Evolutionary conservation across 805 yeast genomes (phyloP).

Genomic region (Starmera quercuum): DNA sequence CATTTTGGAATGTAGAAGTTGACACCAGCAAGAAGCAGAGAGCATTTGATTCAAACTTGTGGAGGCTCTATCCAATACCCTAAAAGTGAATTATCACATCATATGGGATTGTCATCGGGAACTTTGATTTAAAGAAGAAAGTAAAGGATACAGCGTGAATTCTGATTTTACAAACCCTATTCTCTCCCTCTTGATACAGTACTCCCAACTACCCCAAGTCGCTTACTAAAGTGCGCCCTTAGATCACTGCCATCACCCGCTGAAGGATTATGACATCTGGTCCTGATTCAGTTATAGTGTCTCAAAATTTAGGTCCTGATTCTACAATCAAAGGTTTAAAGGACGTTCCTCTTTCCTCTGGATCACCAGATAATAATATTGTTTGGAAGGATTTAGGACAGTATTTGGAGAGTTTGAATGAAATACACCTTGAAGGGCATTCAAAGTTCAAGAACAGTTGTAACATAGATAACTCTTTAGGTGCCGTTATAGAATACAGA

Average conservation of each 20-base stretch:
- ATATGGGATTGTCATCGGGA: too few species aligned
- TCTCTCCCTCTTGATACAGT: too few species aligned
- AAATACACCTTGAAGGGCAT: conserved; percentile 1
- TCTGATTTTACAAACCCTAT: too few species aligned
- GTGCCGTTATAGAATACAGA: conserved; percentile 31
- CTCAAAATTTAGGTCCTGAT: conserved; percentile 17
- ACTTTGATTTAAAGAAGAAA: too few species aligned
- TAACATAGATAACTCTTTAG: conserved; percentile 25
- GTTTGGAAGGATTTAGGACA: conserved; percentile 26
- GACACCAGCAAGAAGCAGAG: too few species aligned
- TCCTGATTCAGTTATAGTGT: conserved; percentile 7
- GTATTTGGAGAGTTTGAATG: conserved; percentile 20
- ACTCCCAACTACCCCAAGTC: too few species aligned
- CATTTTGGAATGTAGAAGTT: too few species aligned
- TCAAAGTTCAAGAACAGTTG: conserved; percentile 15
- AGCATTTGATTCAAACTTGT: too few species aligned
- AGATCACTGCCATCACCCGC: neutral
- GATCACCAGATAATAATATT: conserved; percentile 7
- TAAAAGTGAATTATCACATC: too few species aligned
- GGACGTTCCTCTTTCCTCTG: neutral
- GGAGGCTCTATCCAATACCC: too few species aligned
- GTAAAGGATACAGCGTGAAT: too few species aligned
- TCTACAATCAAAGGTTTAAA: conserved; percentile 19
- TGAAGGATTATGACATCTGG: conserved; percentile 18
- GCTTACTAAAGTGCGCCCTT: too few species aligned